phyloP scores from a whole-genome alignment of 2,329 filamentous ascomycete genomes.

The Harringtonia aguacate region DNA sequence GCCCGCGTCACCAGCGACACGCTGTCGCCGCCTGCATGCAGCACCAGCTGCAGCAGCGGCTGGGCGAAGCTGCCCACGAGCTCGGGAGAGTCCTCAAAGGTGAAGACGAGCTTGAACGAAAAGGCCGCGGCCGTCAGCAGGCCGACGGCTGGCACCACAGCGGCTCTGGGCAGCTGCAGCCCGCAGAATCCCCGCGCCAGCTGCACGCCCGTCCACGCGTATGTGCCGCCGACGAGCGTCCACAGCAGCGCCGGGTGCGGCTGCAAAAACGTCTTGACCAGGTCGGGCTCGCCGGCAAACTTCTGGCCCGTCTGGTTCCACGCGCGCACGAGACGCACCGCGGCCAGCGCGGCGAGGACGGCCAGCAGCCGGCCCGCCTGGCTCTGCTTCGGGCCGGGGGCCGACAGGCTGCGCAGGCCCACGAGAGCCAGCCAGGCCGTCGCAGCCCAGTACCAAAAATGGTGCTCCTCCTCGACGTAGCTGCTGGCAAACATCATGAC shows the following conservation, averaged over 20 bases:
- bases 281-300: conserved; percentile 80
- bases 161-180: conserved; percentile 17
- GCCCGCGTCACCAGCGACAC: conserved; percentile 37
- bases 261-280: conserved; percentile 61
- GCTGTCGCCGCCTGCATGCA: conserved; percentile 26
- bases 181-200: conserved; percentile 27
- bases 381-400: too few relatives aligned
- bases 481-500: conserved; percentile 97
- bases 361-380: neutral
- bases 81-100: conserved; percentile 78
- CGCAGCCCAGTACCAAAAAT: conserved; percentile 93
- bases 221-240: conserved; percentile 59
- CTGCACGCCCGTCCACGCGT: conserved; percentile 46
- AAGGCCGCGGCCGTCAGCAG: conserved; percentile 46
- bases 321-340: conserved; percentile 57
- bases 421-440: conserved; percentile 57
- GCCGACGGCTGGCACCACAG: conserved; percentile 22
- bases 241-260: conserved; percentile 60
- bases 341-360: conserved; percentile 39
- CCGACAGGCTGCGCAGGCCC: conserved; percentile 31
- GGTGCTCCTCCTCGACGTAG: conserved; percentile 96
- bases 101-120: conserved; percentile 84
- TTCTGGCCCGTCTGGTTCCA: conserved; percentile 99
- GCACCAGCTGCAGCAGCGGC: conserved; percentile 27
- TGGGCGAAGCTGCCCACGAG: conserved; percentile 42